These are phyloP conservation scores for Alternaria postmessia DNA, from an alignment of 2,329 filamentous ascomycete genomes.

Conservation along the genomic window DNA sequence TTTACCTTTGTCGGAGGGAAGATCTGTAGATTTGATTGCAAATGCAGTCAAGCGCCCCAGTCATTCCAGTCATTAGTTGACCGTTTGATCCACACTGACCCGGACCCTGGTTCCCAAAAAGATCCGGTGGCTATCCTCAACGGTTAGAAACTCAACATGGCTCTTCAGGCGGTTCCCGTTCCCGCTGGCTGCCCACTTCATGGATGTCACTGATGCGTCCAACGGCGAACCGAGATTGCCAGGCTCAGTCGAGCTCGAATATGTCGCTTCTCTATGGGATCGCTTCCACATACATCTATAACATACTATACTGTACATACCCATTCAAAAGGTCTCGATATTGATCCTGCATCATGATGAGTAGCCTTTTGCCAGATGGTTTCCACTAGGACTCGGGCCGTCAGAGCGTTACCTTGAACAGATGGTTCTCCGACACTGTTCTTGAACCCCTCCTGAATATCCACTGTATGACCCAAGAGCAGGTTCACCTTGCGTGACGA, in stretches of 20 bases:
- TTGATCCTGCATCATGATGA: not conserved
- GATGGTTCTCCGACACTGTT: slow-evolving; percentile 3
- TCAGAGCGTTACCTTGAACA: slow-evolving; percentile 6
- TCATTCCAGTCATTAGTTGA: not conserved
- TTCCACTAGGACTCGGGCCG: slow-evolving; percentile 5
- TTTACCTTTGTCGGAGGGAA: not conserved
- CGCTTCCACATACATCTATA: not conserved
- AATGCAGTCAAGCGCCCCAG: slow-evolving; percentile 7
- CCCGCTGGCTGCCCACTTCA: not conserved
- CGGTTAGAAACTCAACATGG: not conserved
- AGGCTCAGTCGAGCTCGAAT: not conserved
- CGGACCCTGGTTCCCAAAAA: not conserved
- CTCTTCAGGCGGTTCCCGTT: not conserved
- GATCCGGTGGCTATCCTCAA: slow-evolving; percentile 5
- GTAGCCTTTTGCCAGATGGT: slow-evolving; percentile 1
- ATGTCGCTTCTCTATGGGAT: not conserved
- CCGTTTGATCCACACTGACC: not conserved
- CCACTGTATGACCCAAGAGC: not conserved
- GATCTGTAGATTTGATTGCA: not conserved
- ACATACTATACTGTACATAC: not conserved
- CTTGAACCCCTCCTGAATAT: not conserved
- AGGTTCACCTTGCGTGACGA: not conserved
- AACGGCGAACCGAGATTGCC: not conserved
- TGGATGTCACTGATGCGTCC: not conserved
- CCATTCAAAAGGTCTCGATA: not conserved